These are phyloP conservation scores for Psidium friedrichsthalianum DNA, from an alignment of 345 rosid genomes.

Conservation along the genomic window DNA sequence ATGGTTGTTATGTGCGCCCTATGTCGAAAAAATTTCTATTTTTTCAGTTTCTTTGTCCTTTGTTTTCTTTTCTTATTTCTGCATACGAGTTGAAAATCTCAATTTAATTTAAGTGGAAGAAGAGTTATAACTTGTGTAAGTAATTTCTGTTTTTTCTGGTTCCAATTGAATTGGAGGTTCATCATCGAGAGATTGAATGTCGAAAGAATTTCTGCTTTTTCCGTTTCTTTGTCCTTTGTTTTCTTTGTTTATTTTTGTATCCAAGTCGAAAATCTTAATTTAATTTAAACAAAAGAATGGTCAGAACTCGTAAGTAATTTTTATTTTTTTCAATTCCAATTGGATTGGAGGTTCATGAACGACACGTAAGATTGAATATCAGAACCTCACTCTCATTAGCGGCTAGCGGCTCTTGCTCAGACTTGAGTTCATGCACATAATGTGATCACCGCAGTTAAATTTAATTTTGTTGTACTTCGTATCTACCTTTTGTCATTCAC, in stretches of 20 bases:
- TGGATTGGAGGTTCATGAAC: neutral
- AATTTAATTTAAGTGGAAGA: too few relatives aligned
- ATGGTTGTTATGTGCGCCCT: too few relatives aligned
- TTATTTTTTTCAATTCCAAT: neutral
- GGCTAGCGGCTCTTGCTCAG: neutral
- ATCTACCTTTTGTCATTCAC: neutral
- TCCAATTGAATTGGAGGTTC: too few relatives aligned
- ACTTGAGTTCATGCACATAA: neutral
- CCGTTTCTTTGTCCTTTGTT: accelerated
- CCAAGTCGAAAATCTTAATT: accelerated
- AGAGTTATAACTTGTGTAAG: too few relatives aligned
- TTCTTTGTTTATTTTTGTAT: accelerated
- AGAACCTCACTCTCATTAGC: neutral
- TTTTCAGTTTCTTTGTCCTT: too few relatives aligned
- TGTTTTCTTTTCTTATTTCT: too few relatives aligned
- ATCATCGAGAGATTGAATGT: too few relatives aligned
- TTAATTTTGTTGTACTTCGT: neutral
- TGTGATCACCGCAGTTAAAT: accelerated
- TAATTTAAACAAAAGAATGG: accelerated
- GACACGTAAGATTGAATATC: too few relatives aligned
- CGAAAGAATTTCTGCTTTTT: accelerated
- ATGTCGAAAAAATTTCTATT: accelerated
- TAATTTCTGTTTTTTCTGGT: too few relatives aligned
- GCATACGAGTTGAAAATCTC: too few relatives aligned
- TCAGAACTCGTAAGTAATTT: neutral